Base-by-base conservation (phyloP, 306 rosid species). In the Medicago arabica region DNA sequence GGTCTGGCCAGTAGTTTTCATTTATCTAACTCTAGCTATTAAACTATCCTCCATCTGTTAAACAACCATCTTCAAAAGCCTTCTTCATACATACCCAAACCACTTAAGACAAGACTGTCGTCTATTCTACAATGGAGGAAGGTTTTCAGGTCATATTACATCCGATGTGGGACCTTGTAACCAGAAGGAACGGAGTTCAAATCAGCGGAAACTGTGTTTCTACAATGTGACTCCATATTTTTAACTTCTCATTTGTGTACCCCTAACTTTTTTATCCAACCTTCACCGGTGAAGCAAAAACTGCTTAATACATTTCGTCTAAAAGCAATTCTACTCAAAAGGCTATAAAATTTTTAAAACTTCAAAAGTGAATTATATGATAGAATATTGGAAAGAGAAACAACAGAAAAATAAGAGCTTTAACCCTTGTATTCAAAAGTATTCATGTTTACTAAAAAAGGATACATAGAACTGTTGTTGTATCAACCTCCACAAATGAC, bases 21-120 rank as follows among this genome's bases (percentile, higher is more conserved):
- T 62, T 62, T 11, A 62, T 62, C 68, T 63, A 36, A 46, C 68
- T 36, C 47, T 36, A 36, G 21, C 13, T 38, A 38, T 63, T 36
- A n/a, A 31, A 7, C 28, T 64, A 64, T 38, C 69, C 28, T 38
- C 25, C 25, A 63, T 14, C 8, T 15, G 25, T 36, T n/a, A 38
- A 63, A n/a, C 47, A 16, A 9, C 40, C 14, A 1, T 21, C 23
- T 21, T 21, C 23, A 21, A 21, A 21, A 21, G 23, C 23, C 23
- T 21, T 21, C 23, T 64, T 9, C 46, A 8, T 1, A 36, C 46
- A 34, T 61, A 34, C 12, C 68, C 68, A n/a, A 59, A n/a, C 68
- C 68, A 61, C 67, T 18, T 1, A 31, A 61, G n/a, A 61, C 67
- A 14, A 61, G 21, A 31, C 67, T 61, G 34, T 18, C 18, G 34